These are phyloP conservation scores for Claviceps cyperi DNA, from an alignment of 2,329 filamentous ascomycete genomes.

Conservation along the genomic window DNA sequence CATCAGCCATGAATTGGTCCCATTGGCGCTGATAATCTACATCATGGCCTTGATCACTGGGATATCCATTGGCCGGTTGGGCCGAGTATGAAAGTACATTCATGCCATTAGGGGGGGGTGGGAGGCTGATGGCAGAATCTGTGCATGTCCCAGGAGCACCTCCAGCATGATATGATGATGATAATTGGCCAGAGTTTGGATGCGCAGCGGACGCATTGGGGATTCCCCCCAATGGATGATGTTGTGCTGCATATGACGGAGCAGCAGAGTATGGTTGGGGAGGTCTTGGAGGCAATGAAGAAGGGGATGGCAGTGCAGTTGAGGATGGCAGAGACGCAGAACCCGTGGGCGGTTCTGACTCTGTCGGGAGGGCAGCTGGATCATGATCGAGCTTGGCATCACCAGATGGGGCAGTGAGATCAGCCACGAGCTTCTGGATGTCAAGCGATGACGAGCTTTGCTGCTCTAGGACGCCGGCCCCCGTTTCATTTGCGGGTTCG, in stretches of 20 bases:
- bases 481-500: slow-evolving; percentile 15
- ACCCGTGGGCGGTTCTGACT: slow-evolving; percentile 13
- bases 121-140: slow-evolving; percentile 18
- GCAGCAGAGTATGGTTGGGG: slow-evolving; percentile 24
- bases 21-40: slow-evolving; percentile 48
- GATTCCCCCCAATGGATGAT: slow-evolving; percentile 19
- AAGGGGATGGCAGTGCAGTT: slow-evolving; percentile 21
- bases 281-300: slow-evolving; percentile 33
- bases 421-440: slow-evolving; percentile 27
- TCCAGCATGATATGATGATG: slow-evolving; percentile 19
- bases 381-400: slow-evolving; percentile 18
- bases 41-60: slow-evolving; percentile 20
- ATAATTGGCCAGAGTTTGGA: slow-evolving; percentile 18
- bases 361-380: slow-evolving; percentile 13
- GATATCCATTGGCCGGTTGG: slow-evolving; percentile 13
- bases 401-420: slow-evolving; percentile 23
- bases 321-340: slow-evolving; percentile 17
- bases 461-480: slow-evolving; percentile 15
- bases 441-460: slow-evolving; percentile 19
- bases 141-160: slow-evolving; percentile 19
- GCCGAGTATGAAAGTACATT: slow-evolving; percentile 15
- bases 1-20: slow-evolving; percentile 58
- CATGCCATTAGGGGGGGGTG: slow-evolving; percentile 16
- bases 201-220: slow-evolving; percentile 17
- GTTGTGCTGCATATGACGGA: slow-evolving; percentile 24